Percentiles rank a stretch among this genome's conserved stretches.
Conservation (phyloP, 305 asterid species). For the Rubia tinctorum region DNA sequence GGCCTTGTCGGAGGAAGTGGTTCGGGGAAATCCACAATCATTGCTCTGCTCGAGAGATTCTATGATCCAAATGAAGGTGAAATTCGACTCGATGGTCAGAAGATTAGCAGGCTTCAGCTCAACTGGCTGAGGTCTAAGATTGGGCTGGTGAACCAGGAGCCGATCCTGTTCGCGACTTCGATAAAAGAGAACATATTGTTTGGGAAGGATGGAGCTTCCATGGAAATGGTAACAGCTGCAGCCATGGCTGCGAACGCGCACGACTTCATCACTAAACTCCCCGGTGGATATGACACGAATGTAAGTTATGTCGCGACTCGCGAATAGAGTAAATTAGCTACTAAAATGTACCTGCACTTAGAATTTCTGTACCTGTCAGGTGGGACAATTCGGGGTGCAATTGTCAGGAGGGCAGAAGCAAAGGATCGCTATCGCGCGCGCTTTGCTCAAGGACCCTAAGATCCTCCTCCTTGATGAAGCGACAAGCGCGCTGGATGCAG, state of each 20-base stretch:
- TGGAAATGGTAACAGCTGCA: slow-evolving; percentile 43
- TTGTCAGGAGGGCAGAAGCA: slow-evolving; percentile 84
- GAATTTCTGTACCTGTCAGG: slow-evolving; percentile 29
- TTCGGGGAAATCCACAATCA: slow-evolving; percentile 68
- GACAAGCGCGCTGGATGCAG: slow-evolving; percentile 71
- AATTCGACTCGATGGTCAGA: slow-evolving; percentile 58
- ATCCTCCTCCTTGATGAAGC: slow-evolving; percentile 84
- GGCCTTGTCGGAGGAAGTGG: slow-evolving; percentile 89
- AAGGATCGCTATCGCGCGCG: slow-evolving; percentile 78
- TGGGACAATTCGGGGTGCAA: slow-evolving; percentile 70
- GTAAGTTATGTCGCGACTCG: slow-evolving; percentile 23
- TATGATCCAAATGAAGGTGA: slow-evolving; percentile 70
- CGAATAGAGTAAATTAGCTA: too few species aligned
- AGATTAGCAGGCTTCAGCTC: slow-evolving; percentile 45
- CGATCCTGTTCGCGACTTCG: slow-evolving; percentile 70
- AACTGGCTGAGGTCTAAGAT: slow-evolving; percentile 81
- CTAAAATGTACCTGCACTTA: too few species aligned
- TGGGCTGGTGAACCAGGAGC: slow-evolving; percentile 80
- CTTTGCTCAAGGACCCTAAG: slow-evolving; percentile 55
- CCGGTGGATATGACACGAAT: slow-evolving; percentile 66
- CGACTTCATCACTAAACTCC: slow-evolving; percentile 54
- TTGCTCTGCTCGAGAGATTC: slow-evolving; percentile 63
- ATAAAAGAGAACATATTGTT: slow-evolving; percentile 65
- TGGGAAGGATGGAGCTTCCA: slow-evolving; percentile 74
- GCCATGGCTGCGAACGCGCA: slow-evolving; percentile 80